These are phyloP conservation scores for Ustilago xerochloae DNA, from an alignment of 1,284 basidiomycete genomes.

Conservation along the genomic window DNA sequence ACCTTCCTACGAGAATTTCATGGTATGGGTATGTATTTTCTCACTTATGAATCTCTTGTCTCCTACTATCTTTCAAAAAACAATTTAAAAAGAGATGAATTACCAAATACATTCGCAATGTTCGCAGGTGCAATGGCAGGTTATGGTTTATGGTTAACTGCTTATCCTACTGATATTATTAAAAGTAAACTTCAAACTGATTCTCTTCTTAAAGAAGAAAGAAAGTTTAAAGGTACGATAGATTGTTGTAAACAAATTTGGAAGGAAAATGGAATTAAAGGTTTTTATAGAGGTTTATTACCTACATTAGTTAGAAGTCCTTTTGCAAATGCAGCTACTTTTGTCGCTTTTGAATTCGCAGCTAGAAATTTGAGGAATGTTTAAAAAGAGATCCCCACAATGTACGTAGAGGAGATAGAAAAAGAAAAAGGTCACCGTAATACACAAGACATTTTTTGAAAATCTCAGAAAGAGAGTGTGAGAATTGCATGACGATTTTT, in stretches of 20 bases:
- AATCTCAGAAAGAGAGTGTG: no score
- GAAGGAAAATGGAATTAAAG: constrained; percentile 81
- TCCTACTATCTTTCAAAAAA: constrained; percentile 76
- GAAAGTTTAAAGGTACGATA: constrained; percentile 80
- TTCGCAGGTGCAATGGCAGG: constrained; percentile 61
- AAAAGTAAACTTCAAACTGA: constrained; percentile 97
- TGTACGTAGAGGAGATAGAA: background rate
- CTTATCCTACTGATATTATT: constrained; percentile 93
- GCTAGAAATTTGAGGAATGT: constrained; percentile 33
- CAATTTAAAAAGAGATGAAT: constrained; percentile 38
- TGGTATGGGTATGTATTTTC: constrained; percentile 73
- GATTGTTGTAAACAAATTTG: constrained; percentile 86
- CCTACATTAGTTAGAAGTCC: constrained; percentile 84
- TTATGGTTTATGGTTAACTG: constrained; percentile 69
- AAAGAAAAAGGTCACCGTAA: background rate
- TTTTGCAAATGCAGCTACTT: constrained; percentile 66
- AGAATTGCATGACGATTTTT: no score
- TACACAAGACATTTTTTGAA: no score
- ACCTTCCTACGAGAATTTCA: constrained; percentile 85
- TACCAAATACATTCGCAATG: constrained; percentile 58
- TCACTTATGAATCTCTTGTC: constrained; percentile 91
- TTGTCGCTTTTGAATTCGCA: constrained; percentile 63
- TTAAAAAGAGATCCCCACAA: no score
- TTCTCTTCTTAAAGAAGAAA: constrained; percentile 69
- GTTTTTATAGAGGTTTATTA: constrained; percentile 87